phyloP scores from a whole-genome alignment of 1,284 basidiomycete genomes.

The Caloboletus inedulis region DNA sequence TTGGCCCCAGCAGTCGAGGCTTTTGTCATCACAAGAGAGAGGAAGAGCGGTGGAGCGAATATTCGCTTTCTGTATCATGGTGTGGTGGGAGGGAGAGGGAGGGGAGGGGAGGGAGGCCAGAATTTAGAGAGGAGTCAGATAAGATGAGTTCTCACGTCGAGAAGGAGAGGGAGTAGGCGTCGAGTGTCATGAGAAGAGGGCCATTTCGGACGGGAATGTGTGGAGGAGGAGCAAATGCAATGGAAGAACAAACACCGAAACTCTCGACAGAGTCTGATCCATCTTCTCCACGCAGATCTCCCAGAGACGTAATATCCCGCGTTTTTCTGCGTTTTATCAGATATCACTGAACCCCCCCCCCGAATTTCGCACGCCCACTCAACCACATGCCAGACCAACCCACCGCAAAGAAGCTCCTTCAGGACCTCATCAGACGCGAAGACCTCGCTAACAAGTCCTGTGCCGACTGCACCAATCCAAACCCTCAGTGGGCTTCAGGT shows the following conservation, averaged over 20 bases:
- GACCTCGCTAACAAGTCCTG: constrained; percentile 75
- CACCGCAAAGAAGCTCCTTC: constrained; percentile 65
- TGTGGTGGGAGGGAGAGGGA: not conserved
- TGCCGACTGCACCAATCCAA: constrained; percentile 79
- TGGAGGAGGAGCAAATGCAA: not conserved
- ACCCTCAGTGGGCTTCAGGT: constrained; percentile 92
- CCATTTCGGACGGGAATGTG: constrained; percentile 4
- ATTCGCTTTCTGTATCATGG: constrained; percentile 62
- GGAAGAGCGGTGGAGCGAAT: constrained; percentile 33
- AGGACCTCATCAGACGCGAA: constrained; percentile 70
- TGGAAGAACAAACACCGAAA: not conserved
- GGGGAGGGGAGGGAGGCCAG: constrained; percentile 1
- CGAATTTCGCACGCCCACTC: not conserved
- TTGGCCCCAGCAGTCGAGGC: constrained; percentile 53
- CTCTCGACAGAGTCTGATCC: not conserved
- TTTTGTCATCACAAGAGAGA: constrained; percentile 34
- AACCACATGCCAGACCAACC: not conserved
- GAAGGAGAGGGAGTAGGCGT: not conserved
- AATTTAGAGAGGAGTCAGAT: constrained; percentile 29
- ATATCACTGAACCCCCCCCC: too few relatives aligned
- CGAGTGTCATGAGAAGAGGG: constrained; percentile 19
- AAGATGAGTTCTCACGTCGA: constrained; percentile 35
- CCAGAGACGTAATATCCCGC: not conserved
- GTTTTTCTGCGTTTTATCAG: not conserved
- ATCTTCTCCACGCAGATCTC: not conserved